Evolutionary conservation across 2,329 filamentous ascomycete species (phyloP), one percentile per base, ranked within the genome.

Genomic region (Albophoma yamanashiensis): DNA sequence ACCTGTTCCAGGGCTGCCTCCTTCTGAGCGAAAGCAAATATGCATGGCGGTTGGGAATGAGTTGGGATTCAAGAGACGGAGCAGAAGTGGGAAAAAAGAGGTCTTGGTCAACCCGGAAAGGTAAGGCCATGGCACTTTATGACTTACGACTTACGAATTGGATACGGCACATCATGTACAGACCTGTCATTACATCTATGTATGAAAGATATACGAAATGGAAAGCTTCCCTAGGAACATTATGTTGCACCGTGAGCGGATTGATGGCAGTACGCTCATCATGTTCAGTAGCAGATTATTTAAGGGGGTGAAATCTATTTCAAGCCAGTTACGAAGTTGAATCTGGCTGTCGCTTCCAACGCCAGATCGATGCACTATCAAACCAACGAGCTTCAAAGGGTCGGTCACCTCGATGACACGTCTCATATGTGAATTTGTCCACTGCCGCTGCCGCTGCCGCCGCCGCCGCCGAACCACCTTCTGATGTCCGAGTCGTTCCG

Each of bases 401-500:
- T 12, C 2, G 20, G 22, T 5, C 50, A 22, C 27, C 27, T 36
- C 17, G 1, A 14, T 12, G 31, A 14, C 50, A 22, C 8, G 31
- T 12, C 27, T 62, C 53, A 67, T 22, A 67, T 50, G 36, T 62
- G 64, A 47, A 67, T 64, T 11, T 63, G 64, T 34, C 62, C 65
- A 42, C 9, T 42, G 14, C 57, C 55, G 25, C 50, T 58, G 40
- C 52, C 58, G 20, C 52, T 56, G 20, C 61, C 67, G 31, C 76
- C 75, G 17, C 77, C 76, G 34, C 80, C 81, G 17, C 79, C 80
- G 69, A 87, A 86, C 82, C 83, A 85, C 58, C 82, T 75, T 58
- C 82, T 76, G 57, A 86, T 76, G 64, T 82, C 78, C 8, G 73
- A 75, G 55, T 66, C 65, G 31, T 64, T 68, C 34, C 65, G 64